A percentile compares a stretch with the other conserved stretches of the same genome.
Conservation (phyloP, 441 rosid genomes). For the Gossypium gossypioides region DNA sequence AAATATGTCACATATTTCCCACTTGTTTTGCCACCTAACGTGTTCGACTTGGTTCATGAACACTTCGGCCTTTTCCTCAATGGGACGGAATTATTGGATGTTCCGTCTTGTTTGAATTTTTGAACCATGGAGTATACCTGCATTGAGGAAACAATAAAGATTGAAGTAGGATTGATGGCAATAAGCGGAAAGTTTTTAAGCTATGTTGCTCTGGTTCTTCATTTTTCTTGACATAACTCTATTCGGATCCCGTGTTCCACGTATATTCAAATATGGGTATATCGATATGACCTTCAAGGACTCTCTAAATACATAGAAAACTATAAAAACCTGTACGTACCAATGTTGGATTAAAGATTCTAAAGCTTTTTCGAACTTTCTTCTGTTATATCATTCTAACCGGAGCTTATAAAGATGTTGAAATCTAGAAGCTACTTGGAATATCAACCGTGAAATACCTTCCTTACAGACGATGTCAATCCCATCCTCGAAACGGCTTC, state of each 20-base stretch:
- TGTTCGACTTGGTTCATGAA: constrained; percentile 11
- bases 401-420: not conserved
- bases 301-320: not conserved
- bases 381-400: not conserved
- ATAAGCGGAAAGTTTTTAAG: not conserved
- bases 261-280: not conserved
- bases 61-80: constrained; percentile 20
- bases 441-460: constrained; percentile 35
- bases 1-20: too few species aligned
- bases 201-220: not conserved
- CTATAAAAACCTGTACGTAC: not conserved
- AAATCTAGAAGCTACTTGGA: not conserved
- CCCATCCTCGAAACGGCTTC: constrained; percentile 58
- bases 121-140: constrained; percentile 60
- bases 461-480: constrained; percentile 76
- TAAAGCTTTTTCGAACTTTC: not conserved
- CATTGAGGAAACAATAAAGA: constrained; percentile 16
- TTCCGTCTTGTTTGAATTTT: constrained; percentile 33
- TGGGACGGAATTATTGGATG: constrained; percentile 14
- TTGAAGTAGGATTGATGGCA: not conserved
- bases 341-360: not conserved
- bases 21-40: too few species aligned
- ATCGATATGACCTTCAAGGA: not conserved
- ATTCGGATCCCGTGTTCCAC: not conserved
- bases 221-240: not conserved